Evolutionary conservation across 768 basidiomycete genomes (phyloP), one percentile per base, ranked within the genome.

Genomic region (Termitomyces heimii): DNA sequence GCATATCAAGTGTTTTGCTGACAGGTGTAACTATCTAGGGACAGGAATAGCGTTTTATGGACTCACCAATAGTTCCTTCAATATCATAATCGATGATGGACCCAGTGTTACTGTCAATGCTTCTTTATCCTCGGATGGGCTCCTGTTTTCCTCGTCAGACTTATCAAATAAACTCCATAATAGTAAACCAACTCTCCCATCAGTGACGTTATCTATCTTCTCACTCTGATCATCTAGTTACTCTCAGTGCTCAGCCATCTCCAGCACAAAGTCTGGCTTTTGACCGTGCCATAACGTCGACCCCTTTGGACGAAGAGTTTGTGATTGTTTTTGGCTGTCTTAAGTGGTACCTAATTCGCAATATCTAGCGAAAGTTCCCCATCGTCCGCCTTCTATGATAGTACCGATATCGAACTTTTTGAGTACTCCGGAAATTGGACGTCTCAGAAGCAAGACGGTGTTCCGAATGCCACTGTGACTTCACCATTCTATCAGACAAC

Each of bases 381-480:
- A 61, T 65, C 56, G 56, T 44, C 61, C 20, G 35, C 53, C 34
- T 61, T 62, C 24, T 54, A 62, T 39, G 57, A 60, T 55, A 57
- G 40, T n/a, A 59, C 53, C 48, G 39, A 65, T 48, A 62, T 55
- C 31, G 35, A 53, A 37, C 42, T 37, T 12, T 56, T 65, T 1
- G 8, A 39, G n/a, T 61, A 65, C 22, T 59, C 53, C 2, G 63
- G 61, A 26, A 42, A 10, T 22, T 65, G 63, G 63, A 26, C 55
- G 7, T 9, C 14, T 16, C 53, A 22, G 48, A 56, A 35, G 18
- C 57, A 60, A 45, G 39, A 16, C n/a, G 61, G 63, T 44, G 57
- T 64, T n/a, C 63, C 61, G 6, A 62, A 62, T 50, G 53, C 59
- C 14, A 62, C 63, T 7, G 53, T 55, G 34, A 56, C 61, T 28